phyloP scores from a whole-genome alignment of 306 rosid species.

The Rosa lucieae region DNA sequence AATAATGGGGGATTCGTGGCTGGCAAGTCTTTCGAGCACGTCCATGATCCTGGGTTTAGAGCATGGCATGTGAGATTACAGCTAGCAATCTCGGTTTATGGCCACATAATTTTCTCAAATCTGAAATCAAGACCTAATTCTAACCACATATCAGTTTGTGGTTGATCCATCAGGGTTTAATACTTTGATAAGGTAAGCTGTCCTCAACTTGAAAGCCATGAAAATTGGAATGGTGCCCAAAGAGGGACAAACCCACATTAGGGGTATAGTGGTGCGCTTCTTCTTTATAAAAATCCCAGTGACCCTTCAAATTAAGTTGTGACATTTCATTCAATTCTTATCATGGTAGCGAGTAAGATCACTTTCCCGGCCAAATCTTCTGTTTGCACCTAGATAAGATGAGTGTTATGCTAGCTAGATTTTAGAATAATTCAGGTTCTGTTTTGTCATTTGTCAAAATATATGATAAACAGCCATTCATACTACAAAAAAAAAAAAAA shows the following conservation, averaged over 20 bases:
- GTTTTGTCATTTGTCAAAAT: not conserved
- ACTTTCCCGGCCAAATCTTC: slow-evolving; percentile 12
- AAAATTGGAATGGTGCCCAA: not conserved
- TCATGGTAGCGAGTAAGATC: slow-evolving; percentile 11
- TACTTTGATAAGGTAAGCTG: not conserved
- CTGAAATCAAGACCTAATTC: not conserved
- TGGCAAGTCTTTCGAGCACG: slow-evolving; percentile 10
- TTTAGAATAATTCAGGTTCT: not conserved
- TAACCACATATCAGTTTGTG: not conserved
- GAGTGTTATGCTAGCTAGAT: not conserved
- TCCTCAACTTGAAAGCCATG: slow-evolving; percentile 5
- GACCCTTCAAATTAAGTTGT: not conserved
- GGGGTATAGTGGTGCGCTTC: not conserved
- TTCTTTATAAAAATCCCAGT: not conserved
- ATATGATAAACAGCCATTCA: not conserved
- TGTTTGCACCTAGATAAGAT: not conserved
- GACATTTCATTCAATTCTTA: slow-evolving; percentile 4
- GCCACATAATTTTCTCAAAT: slow-evolving; percentile 3
- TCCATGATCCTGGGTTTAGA: slow-evolving; percentile 17
- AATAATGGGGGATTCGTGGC: slow-evolving; percentile 36
- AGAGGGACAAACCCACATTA: slow-evolving; percentile 5
- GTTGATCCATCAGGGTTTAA: not conserved
- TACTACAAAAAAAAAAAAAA: not conserved
- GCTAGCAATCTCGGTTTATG: slow-evolving; percentile 18
- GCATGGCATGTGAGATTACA: slow-evolving; percentile 44